These are phyloP conservation scores for Globisporangium perplexum DNA, from an alignment of 352 stramenopile genomes.

Conservation along the genomic window DNA sequence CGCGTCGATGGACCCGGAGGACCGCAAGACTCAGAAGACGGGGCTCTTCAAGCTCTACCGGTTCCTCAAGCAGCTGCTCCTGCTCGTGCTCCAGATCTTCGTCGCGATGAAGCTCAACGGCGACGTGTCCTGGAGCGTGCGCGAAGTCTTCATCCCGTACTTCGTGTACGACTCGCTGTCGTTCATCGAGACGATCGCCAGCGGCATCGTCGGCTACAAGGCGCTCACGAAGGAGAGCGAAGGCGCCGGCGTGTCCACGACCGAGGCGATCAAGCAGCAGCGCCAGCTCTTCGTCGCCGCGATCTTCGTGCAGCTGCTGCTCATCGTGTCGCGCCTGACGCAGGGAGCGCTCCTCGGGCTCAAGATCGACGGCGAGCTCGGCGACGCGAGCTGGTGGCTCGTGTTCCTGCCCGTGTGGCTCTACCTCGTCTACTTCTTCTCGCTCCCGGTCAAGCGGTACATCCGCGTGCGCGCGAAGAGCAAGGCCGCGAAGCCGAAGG, in stretches of 20 bases:
- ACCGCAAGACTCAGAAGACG: slow-evolving; percentile 39
- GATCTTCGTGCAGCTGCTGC: slow-evolving; percentile 33
- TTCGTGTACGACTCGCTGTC: slow-evolving; percentile 75
- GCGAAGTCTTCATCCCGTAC: slow-evolving; percentile 69
- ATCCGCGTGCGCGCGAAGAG: slow-evolving; percentile 33
- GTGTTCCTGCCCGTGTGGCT: slow-evolving; percentile 79
- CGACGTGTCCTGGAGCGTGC: slow-evolving; percentile 55
- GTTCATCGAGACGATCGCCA: slow-evolving; percentile 54
- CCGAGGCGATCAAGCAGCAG: slow-evolving; percentile 64
- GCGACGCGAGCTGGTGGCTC: slow-evolving; percentile 66
- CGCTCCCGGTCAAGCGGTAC: slow-evolving; percentile 47
- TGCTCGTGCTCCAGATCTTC: slow-evolving; percentile 79
- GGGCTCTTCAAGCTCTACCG: slow-evolving; percentile 68
- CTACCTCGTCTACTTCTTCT: slow-evolving; percentile 59
- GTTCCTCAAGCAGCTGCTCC: slow-evolving; percentile 73
- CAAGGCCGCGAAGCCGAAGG: slow-evolving; percentile 18
- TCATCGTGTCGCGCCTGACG: slow-evolving; percentile 45
- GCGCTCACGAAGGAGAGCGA: slow-evolving; percentile 73
- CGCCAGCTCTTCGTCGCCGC: slow-evolving; percentile 30
- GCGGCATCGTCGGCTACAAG: slow-evolving; percentile 52
- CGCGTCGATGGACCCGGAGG: slow-evolving; percentile 47
- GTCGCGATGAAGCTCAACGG: slow-evolving; percentile 76
- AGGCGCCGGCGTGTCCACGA: slow-evolving; percentile 62
- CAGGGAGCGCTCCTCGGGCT: slow-evolving; percentile 60
- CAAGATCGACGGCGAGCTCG: slow-evolving; percentile 58